These are phyloP conservation scores for Heliosperma pusillum DNA, from an alignment of 148 eudicot species.

Conservation along the genomic window DNA sequence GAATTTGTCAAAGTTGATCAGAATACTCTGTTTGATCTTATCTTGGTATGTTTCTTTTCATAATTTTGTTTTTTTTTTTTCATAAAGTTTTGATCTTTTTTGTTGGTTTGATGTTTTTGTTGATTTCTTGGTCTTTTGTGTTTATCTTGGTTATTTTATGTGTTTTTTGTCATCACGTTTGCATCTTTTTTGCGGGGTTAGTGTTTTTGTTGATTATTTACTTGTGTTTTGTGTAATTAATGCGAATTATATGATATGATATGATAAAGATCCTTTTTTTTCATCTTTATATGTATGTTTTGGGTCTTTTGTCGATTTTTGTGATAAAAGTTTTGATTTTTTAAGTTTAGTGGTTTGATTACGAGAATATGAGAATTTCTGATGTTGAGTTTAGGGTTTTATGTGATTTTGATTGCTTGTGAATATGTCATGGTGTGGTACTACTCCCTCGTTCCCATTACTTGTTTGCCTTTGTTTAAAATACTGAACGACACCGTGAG, in stretches of 20 bases:
- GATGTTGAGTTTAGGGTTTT: neutral
- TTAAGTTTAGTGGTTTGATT: too few relatives aligned
- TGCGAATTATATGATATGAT: neutral
- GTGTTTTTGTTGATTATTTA: neutral
- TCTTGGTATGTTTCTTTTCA: slow-evolving; percentile 32
- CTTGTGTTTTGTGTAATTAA: neutral
- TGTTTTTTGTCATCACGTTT: neutral
- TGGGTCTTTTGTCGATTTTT: neutral
- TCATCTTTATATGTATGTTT: too few relatives aligned
- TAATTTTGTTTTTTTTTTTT: neutral
- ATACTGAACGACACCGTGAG: too few relatives aligned
- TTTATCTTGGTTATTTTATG: neutral
- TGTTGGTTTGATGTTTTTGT: neutral
- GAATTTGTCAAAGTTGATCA: slow-evolving; percentile 53
- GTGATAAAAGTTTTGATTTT: too few relatives aligned
- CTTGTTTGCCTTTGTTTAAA: too few relatives aligned
- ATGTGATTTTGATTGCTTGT: too few relatives aligned
- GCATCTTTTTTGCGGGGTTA: neutral
- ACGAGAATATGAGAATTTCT: too few relatives aligned
- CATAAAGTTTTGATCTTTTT: slow-evolving; percentile 1
- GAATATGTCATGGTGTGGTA: too few relatives aligned
- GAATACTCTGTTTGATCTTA: slow-evolving; percentile 51
- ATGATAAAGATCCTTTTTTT: too few relatives aligned
- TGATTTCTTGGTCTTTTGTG: neutral
- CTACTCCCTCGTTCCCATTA: too few relatives aligned